Evolutionary conservation across 768 basidiomycete species (phyloP).

Genomic region (Leccinum aurantiacum): DNA sequence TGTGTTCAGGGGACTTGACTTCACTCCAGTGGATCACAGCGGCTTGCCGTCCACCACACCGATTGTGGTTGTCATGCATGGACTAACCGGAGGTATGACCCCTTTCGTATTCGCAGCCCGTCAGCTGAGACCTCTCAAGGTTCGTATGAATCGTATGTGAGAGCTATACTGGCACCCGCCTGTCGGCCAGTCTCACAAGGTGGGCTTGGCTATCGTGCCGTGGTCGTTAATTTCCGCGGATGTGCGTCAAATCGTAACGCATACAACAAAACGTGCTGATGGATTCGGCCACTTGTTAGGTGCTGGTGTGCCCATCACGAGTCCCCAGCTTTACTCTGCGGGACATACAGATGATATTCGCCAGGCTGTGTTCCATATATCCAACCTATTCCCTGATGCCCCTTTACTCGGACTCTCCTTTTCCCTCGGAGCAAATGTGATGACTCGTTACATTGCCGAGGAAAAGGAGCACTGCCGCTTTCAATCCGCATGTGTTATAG

Average conservation of each 20-base stretch:
- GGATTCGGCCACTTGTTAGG: conserved; percentile 43
- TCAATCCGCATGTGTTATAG: conserved; percentile 64
- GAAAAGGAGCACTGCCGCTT: conserved; percentile 67
- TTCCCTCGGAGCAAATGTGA: conserved; percentile 89
- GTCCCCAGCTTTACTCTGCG: conserved; percentile 81
- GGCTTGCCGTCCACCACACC: conserved; percentile 27
- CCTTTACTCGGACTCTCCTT: conserved; percentile 87
- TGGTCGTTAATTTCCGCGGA: conserved; percentile 91
- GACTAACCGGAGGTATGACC: conserved; percentile 33
- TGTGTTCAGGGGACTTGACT: conserved; percentile 33
- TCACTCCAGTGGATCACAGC: conserved; percentile 29
- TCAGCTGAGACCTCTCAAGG: conserved; percentile 43
- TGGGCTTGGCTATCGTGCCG: conserved; percentile 88
- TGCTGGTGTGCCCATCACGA: conserved; percentile 82
- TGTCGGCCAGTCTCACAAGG: conserved; percentile 69
- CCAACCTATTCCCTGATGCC: conserved; percentile 70
- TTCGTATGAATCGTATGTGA: conserved; percentile 88
- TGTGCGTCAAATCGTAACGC: conserved; percentile 50
- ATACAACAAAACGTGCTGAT: conserved; percentile 16
- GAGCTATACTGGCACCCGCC: conserved; percentile 74
- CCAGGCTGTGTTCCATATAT: conserved; percentile 74
- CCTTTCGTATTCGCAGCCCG: background rate
- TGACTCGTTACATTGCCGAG: conserved; percentile 87
- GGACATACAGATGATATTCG: conserved; percentile 90
- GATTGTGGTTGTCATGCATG: conserved; percentile 34